These are phyloP conservation scores for Komagataella pseudopastoris DNA, from an alignment of 805 yeast species.

Conservation along the genomic window DNA sequence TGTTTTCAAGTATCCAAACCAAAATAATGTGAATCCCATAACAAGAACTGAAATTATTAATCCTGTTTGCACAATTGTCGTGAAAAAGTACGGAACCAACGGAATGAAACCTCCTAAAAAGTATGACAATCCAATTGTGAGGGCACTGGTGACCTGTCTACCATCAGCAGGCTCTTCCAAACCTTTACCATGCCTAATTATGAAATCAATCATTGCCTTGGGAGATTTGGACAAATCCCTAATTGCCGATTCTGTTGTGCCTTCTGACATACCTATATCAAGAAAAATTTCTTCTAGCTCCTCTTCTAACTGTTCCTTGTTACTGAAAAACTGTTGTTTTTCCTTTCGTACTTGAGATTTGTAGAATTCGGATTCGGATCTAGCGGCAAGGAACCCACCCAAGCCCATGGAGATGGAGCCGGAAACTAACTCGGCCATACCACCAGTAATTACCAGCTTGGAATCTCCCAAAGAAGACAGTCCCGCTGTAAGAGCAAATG, in stretches of 20 bases:
- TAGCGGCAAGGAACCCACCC: constrained; percentile 94
- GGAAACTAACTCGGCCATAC: constrained; percentile 91
- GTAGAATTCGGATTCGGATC: constrained; percentile 71
- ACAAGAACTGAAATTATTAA: constrained; percentile 59
- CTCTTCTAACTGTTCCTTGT: constrained; percentile 52
- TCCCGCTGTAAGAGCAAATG: constrained; percentile 98
- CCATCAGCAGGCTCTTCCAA: constrained; percentile 91
- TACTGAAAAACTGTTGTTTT: constrained; percentile 51
- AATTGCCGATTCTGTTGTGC: constrained; percentile 60
- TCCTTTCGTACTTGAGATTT: constrained; percentile 59
- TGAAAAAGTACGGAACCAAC: constrained; percentile 80
- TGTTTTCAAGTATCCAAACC: constrained; percentile 81
- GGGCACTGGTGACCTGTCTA: constrained; percentile 76
- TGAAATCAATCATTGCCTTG: constrained; percentile 68
- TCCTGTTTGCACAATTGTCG: constrained; percentile 62
- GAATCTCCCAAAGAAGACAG: constrained; percentile 82
- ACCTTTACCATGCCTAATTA: constrained; percentile 83
- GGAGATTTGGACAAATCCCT: constrained; percentile 72
- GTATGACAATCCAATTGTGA: constrained; percentile 82
- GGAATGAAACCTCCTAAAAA: constrained; percentile 91
- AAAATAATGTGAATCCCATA: constrained; percentile 76
- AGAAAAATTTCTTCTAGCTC: constrained; percentile 72
- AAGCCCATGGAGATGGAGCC: constrained; percentile 98
- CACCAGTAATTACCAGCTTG: constrained; percentile 90
- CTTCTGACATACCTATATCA: constrained; percentile 61